These are phyloP conservation scores for Aspergillus brunneoviolaceus DNA, from an alignment of 2,329 filamentous ascomycete genomes.

Conservation along the genomic window DNA sequence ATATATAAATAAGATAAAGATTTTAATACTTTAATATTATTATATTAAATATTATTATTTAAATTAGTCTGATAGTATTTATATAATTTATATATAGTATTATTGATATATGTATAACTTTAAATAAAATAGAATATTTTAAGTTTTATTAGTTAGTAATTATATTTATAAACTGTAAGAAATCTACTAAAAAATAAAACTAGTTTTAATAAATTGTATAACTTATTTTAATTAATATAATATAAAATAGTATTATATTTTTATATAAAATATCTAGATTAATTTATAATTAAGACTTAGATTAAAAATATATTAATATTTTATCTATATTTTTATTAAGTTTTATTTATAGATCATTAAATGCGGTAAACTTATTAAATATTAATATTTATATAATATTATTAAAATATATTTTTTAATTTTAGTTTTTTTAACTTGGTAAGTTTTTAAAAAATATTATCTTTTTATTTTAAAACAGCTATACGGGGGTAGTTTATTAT, in stretches of 20 bases:
- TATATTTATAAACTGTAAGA: neutral
- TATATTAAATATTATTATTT: too few species aligned
- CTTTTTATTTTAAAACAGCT: neutral
- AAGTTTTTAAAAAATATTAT: neutral
- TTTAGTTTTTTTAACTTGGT: neutral
- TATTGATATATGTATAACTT: too few species aligned
- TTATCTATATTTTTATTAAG: neutral
- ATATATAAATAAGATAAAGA: too few species aligned
- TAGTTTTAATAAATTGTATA: neutral
- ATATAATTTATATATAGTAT: too few species aligned
- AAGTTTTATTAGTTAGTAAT: too few species aligned
- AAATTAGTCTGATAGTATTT: neutral
- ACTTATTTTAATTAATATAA: neutral
- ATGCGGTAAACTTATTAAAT: neutral
- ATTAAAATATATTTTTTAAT: neutral
- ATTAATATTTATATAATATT: neutral
- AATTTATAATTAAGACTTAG: neutral
- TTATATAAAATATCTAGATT: neutral
- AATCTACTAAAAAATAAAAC: neutral
- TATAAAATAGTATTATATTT: neutral
- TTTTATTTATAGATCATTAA: neutral
- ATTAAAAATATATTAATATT: neutral
- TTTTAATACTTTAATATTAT: neutral
- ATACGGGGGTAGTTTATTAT: neutral
- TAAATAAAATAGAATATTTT: too few species aligned